Base-by-base conservation (phyloP, 148 eudicot species). In the Mesembryanthemum crystallinum region DNA sequence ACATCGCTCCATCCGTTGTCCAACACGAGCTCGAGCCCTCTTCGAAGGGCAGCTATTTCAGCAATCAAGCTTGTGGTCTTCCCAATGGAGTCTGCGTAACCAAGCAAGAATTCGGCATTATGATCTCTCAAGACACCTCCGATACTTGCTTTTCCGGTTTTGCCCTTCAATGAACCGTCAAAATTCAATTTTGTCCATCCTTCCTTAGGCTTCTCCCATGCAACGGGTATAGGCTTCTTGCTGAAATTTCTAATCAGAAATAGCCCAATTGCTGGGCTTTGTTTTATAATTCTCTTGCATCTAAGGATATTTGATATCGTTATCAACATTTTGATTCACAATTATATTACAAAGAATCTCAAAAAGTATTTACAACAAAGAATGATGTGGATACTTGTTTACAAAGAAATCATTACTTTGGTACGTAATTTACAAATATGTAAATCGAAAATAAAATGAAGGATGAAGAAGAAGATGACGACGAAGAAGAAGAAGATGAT, bases 151-250 rank as follows among this genome's bases (percentile, higher is more conserved):
- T 78, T 86, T 25, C 97, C 94, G 0, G 85, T 82, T 57, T 84
- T 85, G 23, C 84, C 84, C 73, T 82, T 92, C 71, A 82, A 85
- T 0, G 99, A 95, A 6, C 99, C 99, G 28, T 95, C 99, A 23
- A 84, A 92, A 81, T 95, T 95, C 21, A 92, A 32, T 70, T 95
- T 95, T 0, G 90, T 90, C 96, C 99, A 95, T 7, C 99, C 99
- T 0, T 23, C 73, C 78, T 85, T 80, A 5, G 98, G 98, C 76
- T 86, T 95, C 67, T 82, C 77, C 97, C 97, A 95, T 75, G 88
- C 57, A 55, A 95, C 90, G 25, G 85, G 82, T 57, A 89, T 85
- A 0, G 87, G 85, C 61, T 88, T 78, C 66, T 85, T 89, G 64
- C 88, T 91, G 59, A 82, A 76, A 73, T 76, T 83, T 54, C 94